These are phyloP conservation scores for Exophiala phaeomuriformis DNA, from an alignment of 2,329 filamentous ascomycete genomes.

Conservation along the genomic window DNA sequence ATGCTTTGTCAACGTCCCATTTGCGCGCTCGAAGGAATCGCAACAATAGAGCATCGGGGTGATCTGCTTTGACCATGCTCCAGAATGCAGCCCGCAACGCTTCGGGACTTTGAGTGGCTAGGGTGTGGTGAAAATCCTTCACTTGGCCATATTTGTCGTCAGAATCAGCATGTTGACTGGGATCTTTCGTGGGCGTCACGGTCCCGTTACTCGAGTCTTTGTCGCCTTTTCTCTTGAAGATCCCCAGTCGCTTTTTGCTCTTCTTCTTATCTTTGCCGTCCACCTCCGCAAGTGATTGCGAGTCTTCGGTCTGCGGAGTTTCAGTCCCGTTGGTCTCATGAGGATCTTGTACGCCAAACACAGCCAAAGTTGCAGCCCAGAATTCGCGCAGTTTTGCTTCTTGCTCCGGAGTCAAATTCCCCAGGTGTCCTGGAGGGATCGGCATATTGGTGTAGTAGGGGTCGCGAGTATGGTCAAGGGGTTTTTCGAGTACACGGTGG, in stretches of 20 bases:
- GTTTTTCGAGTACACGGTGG: constrained; percentile 32
- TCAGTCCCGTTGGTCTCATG: constrained; percentile 13
- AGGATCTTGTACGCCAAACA: constrained; percentile 56
- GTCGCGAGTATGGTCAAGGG: constrained; percentile 7
- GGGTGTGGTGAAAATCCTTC: constrained; percentile 74
- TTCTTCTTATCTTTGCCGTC: constrained; percentile 49
- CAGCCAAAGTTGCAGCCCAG: constrained; percentile 68
- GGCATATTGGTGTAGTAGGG: constrained; percentile 25
- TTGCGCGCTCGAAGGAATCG: constrained; percentile 83
- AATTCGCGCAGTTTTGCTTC: constrained; percentile 81
- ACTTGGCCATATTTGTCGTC: constrained; percentile 92
- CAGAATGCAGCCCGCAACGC: constrained; percentile 75
- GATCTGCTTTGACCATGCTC: constrained; percentile 90
- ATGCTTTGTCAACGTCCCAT: constrained; percentile 89
- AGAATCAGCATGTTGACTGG: constrained; percentile 39
- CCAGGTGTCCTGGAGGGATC: constrained; percentile 61
- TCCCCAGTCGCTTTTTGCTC: constrained; percentile 65
- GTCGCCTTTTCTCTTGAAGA: constrained; percentile 55
- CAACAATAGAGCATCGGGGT: constrained; percentile 77
- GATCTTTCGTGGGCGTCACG: constrained; percentile 35
- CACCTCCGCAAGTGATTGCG: constrained; percentile 26
- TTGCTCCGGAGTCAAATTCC: constrained; percentile 82
- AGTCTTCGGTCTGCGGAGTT: constrained; percentile 24
- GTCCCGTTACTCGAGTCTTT: constrained; percentile 33
- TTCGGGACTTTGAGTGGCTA: constrained; percentile 70